These are phyloP conservation scores for Blastomyces emzantsi DNA, from an alignment of 2,329 filamentous ascomycete genomes.

Conservation along the genomic window DNA sequence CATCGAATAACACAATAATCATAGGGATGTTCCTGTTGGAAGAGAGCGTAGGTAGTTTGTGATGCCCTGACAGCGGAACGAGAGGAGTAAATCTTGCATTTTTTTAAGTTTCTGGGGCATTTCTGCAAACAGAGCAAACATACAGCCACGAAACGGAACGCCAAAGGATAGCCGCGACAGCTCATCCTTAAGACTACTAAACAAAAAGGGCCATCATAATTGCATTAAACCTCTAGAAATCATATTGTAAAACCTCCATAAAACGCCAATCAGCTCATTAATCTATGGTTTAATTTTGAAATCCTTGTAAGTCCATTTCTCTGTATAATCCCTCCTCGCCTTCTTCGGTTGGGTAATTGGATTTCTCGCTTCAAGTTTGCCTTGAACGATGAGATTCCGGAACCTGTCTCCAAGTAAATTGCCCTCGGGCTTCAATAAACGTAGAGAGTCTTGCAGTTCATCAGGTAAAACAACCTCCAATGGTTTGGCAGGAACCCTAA, in stretches of 20 bases:
- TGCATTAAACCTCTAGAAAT: not conserved
- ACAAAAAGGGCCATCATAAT: not conserved
- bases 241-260: not conserved
- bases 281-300: slow-evolving; percentile 48
- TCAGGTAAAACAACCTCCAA: slow-evolving; percentile 75
- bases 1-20: not conserved
- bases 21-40: not conserved
- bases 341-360: slow-evolving; percentile 74
- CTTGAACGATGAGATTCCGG: slow-evolving; percentile 75
- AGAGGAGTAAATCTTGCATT: not conserved
- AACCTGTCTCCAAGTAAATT: slow-evolving; percentile 90
- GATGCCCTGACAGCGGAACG: not conserved
- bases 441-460: slow-evolving; percentile 70
- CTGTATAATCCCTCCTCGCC: slow-evolving; percentile 68
- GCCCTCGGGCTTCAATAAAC: slow-evolving; percentile 86
- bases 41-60: not conserved
- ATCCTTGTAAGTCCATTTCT: slow-evolving; percentile 98
- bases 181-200: not conserved
- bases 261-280: not conserved
- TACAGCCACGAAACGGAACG: no score
- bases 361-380: slow-evolving; percentile 77
- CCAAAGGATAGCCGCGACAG: no score
- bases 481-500: slow-evolving; percentile 57
- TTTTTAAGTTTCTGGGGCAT: not conserved
- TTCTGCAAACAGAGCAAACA: slow-evolving; percentile 16